phyloP scores from a whole-genome alignment of 1,284 basidiomycete genomes.

The Fomitopsis betulina region DNA sequence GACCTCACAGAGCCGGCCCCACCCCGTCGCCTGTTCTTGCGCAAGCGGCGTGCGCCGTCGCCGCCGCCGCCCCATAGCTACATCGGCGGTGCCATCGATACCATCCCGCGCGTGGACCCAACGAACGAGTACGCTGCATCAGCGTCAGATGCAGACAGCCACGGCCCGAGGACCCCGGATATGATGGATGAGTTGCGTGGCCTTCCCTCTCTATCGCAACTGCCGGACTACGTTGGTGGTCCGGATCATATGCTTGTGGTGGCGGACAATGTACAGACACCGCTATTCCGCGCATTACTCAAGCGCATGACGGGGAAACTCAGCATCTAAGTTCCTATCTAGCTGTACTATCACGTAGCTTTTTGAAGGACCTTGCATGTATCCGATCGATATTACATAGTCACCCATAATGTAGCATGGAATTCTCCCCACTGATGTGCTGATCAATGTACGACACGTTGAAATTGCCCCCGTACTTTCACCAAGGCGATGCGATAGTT shows the following conservation, averaged over 20 bases:
- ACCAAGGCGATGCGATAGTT: too few species aligned
- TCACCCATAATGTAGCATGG: too few species aligned
- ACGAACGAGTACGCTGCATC: background rate
- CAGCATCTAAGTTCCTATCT: background rate
- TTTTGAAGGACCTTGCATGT: background rate
- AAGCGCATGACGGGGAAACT: conserved; percentile 1
- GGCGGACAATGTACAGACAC: background rate
- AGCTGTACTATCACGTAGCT: background rate
- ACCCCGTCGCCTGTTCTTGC: background rate
- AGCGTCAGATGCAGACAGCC: conserved; percentile 1
- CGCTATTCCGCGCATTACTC: background rate
- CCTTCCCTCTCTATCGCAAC: background rate
- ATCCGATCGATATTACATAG: background rate
- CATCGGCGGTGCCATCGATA: background rate
- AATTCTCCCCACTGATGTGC: too few species aligned
- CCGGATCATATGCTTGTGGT: background rate
- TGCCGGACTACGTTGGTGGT: background rate
- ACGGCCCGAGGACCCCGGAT: conserved; percentile 1
- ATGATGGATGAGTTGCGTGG: background rate
- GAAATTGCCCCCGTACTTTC: too few species aligned
- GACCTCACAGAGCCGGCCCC: conserved; percentile 10
- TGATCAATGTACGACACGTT: too few species aligned
- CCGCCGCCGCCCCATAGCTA: background rate
- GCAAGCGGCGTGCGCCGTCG: background rate
- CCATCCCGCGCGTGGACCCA: background rate